Evolutionary conservation across 306 rosid genomes (phyloP).

Genomic region (Pachyrhizus erosus): DNA sequence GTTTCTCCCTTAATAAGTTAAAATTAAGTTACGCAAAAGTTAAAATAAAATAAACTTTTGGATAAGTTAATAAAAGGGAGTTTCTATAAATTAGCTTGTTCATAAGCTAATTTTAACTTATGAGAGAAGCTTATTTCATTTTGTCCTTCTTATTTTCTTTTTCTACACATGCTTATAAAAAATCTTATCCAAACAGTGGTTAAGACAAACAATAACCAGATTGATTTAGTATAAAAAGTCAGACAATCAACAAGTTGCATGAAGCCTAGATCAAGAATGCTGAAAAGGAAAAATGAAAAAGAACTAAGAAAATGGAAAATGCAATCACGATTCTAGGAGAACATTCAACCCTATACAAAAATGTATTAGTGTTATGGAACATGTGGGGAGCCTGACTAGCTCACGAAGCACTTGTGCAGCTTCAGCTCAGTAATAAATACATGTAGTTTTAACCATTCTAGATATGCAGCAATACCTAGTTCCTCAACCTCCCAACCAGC

Average conservation of each 20-base stretch:
- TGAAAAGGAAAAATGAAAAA: background rate
- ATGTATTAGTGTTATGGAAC: background rate
- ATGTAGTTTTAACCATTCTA: constrained; percentile 14
- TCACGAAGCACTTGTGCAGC: constrained; percentile 1
- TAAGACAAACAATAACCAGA: constrained; percentile 14
- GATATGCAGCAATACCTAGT: constrained; percentile 65
- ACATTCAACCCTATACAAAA: constrained; percentile 22
- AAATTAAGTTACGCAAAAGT: too few species aligned
- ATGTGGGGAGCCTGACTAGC: background rate
- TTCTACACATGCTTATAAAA: too few species aligned
- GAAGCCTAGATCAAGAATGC: background rate
- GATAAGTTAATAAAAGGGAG: too few species aligned
- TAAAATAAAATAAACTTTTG: too few species aligned
- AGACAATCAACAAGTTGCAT: background rate
- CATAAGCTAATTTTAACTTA: too few species aligned
- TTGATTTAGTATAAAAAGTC: constrained; percentile 10
- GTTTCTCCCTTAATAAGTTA: too few species aligned
- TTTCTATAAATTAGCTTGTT: too few species aligned
- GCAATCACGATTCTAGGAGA: constrained; percentile 22
- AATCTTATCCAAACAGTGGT: too few species aligned
- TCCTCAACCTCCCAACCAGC: constrained; percentile 99
- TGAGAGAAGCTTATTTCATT: too few species aligned
- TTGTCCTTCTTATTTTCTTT: too few species aligned
- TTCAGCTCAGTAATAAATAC: constrained; percentile 8
- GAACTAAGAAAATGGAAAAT: background rate